Evolutionary conservation across 768 basidiomycete genomes (phyloP).

Genomic region (Naganishia kalamii): DNA sequence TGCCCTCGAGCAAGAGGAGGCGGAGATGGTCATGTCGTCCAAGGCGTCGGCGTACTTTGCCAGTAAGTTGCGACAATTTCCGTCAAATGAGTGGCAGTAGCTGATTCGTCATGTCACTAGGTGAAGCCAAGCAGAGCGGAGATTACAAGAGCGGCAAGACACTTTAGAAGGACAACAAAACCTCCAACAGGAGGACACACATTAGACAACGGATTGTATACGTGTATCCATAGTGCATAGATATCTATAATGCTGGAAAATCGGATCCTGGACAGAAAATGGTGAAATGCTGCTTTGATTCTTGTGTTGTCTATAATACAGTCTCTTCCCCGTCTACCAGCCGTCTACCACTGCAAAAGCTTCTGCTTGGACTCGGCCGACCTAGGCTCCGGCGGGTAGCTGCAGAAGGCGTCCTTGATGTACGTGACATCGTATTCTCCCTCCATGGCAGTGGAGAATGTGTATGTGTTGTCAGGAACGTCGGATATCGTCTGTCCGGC

Average conservation of each 20-base stretch:
- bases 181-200: neutral
- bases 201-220: neutral
- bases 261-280: no score
- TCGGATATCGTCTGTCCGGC: constrained; percentile 40
- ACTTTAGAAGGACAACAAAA: neutral
- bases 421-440: constrained; percentile 69
- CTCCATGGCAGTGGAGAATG: constrained; percentile 84
- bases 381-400: constrained; percentile 6
- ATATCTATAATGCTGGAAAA: neutral
- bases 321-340: neutral
- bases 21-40: constrained; percentile 33
- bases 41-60: constrained; percentile 31
- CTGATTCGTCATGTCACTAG: neutral
- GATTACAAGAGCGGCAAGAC: neutral
- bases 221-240: neutral
- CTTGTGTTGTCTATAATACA: neutral
- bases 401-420: constrained; percentile 78
- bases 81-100: neutral
- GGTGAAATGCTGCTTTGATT: no score
- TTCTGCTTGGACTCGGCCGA: constrained; percentile 14
- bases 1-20: constrained; percentile 45
- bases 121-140: neutral
- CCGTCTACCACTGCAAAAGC: neutral
- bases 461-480: constrained; percentile 63
- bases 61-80: constrained; percentile 23